These are phyloP conservation scores for Apiotrichum brassicae DNA, from an alignment of 1,284 basidiomycete genomes.

Conservation along the genomic window DNA sequence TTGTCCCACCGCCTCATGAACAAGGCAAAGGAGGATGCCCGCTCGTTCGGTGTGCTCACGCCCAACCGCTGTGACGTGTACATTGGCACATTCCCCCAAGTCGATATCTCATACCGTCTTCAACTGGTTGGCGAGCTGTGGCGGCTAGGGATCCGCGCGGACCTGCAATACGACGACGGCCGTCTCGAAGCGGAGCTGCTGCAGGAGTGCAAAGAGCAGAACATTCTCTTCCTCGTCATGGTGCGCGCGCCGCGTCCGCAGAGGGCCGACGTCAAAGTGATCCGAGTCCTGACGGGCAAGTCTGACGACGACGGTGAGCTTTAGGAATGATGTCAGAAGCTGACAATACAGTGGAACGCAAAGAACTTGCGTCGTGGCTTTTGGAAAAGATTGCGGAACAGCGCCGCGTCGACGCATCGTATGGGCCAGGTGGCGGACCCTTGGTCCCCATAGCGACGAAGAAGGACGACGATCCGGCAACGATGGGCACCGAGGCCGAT, in stretches of 20 bases:
- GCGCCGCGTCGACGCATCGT: slow-evolving; percentile 40
- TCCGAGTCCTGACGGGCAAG: slow-evolving; percentile 12
- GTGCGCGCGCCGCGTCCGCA: slow-evolving; percentile 27
- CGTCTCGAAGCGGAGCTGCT: slow-evolving; percentile 38
- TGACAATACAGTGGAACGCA: slow-evolving; percentile 31
- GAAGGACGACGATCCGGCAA: neutral
- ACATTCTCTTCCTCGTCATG: slow-evolving; percentile 45
- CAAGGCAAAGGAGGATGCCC: slow-evolving; percentile 46
- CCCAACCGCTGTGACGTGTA: slow-evolving; percentile 54
- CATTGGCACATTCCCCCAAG: slow-evolving; percentile 49
- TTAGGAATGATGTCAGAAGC: neutral
- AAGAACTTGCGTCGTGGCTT: slow-evolving; percentile 39
- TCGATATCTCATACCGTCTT: slow-evolving; percentile 49
- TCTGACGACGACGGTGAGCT: slow-evolving; percentile 41
- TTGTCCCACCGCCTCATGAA: slow-evolving; percentile 45
- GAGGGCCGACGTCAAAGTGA: slow-evolving; percentile 40
- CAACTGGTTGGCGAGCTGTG: slow-evolving; percentile 53
- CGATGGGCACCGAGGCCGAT: slow-evolving; percentile 23
- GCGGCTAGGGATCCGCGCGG: slow-evolving; percentile 52
- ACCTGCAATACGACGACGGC: slow-evolving; percentile 52
- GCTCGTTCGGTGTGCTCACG: slow-evolving; percentile 49
- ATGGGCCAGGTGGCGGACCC: slow-evolving; percentile 29
- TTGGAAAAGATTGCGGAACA: slow-evolving; percentile 41
- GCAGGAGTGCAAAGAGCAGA: slow-evolving; percentile 45
- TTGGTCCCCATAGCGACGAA: slow-evolving; percentile 20